Evolutionary conservation across 169 alveolate genomes (phyloP).

Genomic region (Sarcocystis neurona): DNA sequence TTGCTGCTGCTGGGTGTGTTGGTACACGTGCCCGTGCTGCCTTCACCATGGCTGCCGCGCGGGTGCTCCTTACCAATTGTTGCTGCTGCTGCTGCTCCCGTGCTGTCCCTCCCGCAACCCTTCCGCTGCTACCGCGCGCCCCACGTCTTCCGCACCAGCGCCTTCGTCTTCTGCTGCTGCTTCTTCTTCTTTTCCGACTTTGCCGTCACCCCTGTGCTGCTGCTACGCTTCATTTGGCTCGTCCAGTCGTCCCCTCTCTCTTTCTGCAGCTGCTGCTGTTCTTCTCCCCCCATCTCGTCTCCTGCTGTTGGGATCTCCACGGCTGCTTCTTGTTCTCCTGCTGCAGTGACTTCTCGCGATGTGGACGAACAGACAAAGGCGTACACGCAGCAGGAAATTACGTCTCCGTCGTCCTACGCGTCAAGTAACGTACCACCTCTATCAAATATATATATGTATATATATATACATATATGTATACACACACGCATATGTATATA

Average conservation of each 20-base stretch:
- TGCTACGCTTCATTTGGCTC: not conserved
- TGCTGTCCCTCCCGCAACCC: too few species aligned
- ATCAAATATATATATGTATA: not conserved
- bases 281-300: too few species aligned
- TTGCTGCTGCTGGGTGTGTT: not conserved
- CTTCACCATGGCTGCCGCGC: not conserved
- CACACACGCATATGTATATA: not conserved
- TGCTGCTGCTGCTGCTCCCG: not conserved
- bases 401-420: constrained; percentile 77
- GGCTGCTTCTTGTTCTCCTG: not conserved
- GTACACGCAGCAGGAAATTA: constrained; percentile 89
- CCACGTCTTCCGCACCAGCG: too few species aligned
- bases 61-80: not conserved
- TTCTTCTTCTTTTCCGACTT: not conserved
- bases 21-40: not conserved
- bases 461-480: not conserved
- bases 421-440: constrained; percentile 24
- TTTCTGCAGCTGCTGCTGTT: too few species aligned
- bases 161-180: too few species aligned
- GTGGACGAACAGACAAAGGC: constrained; percentile 93
- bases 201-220: not conserved
- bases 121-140: too few species aligned
- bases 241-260: not conserved
- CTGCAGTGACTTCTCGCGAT: constrained; percentile 74
- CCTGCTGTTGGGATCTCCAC: too few species aligned